Evolutionary conservation across 257 asterid species (phyloP), one percentile per base, ranked within the genome.

Genomic region (Lavandula angustifolia): DNA sequence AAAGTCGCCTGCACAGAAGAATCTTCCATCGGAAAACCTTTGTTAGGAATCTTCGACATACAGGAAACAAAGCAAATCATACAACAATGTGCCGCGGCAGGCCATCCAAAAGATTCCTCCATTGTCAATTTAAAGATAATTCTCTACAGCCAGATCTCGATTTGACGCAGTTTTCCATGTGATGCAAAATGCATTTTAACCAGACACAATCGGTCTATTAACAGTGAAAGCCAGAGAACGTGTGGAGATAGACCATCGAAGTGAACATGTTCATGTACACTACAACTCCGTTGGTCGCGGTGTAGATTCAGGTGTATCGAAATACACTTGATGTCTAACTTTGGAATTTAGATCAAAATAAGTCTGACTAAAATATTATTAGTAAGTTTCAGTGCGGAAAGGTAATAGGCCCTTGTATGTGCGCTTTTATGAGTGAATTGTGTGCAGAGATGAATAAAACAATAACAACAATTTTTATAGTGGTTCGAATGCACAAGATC

Each of bases 121-220:
- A 44, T 9, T 43, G 51, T 44, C 18, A 40, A 37, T 46, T 42
- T 33, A 3, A 41, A 16, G 60, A 59, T 27, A 57, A 54, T 33
- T 27, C 34, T n/a, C 69, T 34, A 53, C 17, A 52, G 4, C 62
- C 66, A 72, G 74, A 79, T 72, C 77, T 66, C 51, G 76, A 61
- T 65, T 67, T 22, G 51, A 64, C 16, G 72, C 66, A 63, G 61
- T 71, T 46, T 62, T 68, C 69, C 56, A 59, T 49, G 59, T 3
- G 66, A 58, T 12, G 67, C 22, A 65, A 52, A 18, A 64, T 7
- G 59, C 42, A 66, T 64, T 60, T 22, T 34, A 44, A 14, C 58
- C 73, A 49, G 29, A 55, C 16, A 67, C 14, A 48, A 40, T 58
- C 64, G 57, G 54, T 27, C 35, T 42, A 44, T 70, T 60, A 60